Conservation (phyloP, 352 stramenopile species). For the Phytophthora hybrid region DNA sequence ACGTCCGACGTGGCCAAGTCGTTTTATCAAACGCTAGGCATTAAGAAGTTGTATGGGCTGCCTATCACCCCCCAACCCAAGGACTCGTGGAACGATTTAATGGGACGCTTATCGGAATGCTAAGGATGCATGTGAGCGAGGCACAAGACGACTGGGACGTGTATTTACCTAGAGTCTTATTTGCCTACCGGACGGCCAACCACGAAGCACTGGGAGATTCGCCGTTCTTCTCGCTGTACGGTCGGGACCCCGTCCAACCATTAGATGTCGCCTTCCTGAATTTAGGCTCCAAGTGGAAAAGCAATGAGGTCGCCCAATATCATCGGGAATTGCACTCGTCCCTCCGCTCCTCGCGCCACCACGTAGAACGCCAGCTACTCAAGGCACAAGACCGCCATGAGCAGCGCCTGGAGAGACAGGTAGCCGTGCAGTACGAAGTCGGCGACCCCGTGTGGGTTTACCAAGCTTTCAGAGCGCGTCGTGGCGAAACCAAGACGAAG, state of each 20-base stretch:
- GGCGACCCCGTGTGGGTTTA: slow-evolving; percentile 5
- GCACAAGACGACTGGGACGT: too few species aligned
- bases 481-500: background rate
- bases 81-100: too few species aligned
- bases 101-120: too few species aligned
- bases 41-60: too few species aligned
- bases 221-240: slow-evolving; percentile 14
- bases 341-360: background rate
- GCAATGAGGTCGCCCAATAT: background rate
- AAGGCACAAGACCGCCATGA: slow-evolving; percentile 12
- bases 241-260: background rate
- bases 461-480: background rate
- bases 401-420: background rate
- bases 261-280: slow-evolving; percentile 22
- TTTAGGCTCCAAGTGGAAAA: background rate
- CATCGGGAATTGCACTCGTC: background rate
- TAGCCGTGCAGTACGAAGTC: background rate
- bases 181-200: too few species aligned
- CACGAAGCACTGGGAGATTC: background rate
- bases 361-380: background rate
- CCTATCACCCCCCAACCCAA: too few species aligned
- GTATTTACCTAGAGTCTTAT: too few species aligned
- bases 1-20: too few species aligned
- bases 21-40: too few species aligned
- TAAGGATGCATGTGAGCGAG: too few species aligned